Conservation (phyloP, 495 filamentous ascomycete species). For the Neurospora africana region DNA sequence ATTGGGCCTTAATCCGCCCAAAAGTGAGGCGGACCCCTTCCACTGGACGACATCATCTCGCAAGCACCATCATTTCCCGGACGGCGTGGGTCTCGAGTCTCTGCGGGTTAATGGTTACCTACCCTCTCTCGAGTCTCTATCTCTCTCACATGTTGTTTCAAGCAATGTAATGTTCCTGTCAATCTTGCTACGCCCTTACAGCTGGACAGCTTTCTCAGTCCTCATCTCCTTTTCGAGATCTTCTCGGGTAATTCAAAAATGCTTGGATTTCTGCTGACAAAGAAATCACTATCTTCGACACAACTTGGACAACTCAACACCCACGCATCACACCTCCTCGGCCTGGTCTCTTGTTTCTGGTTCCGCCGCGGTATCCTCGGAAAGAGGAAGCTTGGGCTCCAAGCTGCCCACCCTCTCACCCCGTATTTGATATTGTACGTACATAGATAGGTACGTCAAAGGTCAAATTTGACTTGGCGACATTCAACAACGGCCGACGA, state of each 20-base stretch:
- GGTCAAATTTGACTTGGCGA: too few relatives aligned
- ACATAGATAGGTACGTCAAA: too few relatives aligned
- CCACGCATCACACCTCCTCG: neutral
- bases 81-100: conserved; percentile 3
- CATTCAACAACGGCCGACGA: neutral
- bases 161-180: neutral
- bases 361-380: neutral
- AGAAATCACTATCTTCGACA: neutral
- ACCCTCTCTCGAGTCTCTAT: neutral
- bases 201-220: neutral
- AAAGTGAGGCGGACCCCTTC: conserved; percentile 14
- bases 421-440: neutral
- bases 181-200: neutral
- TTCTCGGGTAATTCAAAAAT: neutral
- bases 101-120: neutral
- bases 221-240: neutral
- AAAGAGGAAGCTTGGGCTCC: neutral
- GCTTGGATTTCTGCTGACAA: neutral
- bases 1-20: conserved; percentile 6
- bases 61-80: conserved; percentile 2
- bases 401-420: neutral
- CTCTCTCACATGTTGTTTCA: neutral
- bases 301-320: neutral
- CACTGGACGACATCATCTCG: conserved; percentile 8
- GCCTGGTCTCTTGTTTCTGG: neutral